Evolutionary conservation across 2,329 filamentous ascomycete species (phyloP), one percentile per base, ranked within the genome.

Genomic region (Beauveria sp.): DNA sequence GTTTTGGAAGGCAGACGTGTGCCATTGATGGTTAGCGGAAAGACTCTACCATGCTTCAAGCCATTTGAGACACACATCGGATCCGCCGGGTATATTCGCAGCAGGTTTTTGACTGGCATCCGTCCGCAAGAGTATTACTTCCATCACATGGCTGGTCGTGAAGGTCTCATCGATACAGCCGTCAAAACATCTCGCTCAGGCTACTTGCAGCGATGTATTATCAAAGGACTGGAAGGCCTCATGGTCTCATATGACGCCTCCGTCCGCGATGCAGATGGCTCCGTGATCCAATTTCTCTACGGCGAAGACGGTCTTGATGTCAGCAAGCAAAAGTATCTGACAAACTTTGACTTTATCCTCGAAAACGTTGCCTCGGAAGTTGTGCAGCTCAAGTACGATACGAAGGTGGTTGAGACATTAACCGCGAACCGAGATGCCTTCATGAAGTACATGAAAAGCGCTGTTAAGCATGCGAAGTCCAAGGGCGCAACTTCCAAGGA

Each of bases 81-180:
- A 67, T 94, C 94, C 56, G 92, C 92, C 69, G 94, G 94, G 20
- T 99, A 96, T 75, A 90, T 99, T 65, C 89, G 90, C 55, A 91
- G 96, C 70, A 91, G 94, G 72, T 99, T 99, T 84, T 89, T 99
- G 80, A 99, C 96, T 26, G 94, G 94, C 63, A 94, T 99, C 64
- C 87, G 93, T 59, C 94, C 94, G 5, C 94, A 99, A 70, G 96
- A 99, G 73, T 99, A 97, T 74, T 99, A 93, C 74, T 99, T 99
- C 80, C 94, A 99, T 83, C 92, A 96, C 75, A 99, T 99, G 96
- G 94, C 93, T 70, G 96, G 96, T 68, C 86, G 94, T 77, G 96
- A 99, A 81, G 94, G 94, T 80, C 80, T 99, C 66, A 99, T 99
- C 71, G 94, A 99, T 82, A 99, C 94, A 22, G 94, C 94, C 65